Conservation (phyloP, 805 yeast species). For the Nakazawaea holstii region DNA sequence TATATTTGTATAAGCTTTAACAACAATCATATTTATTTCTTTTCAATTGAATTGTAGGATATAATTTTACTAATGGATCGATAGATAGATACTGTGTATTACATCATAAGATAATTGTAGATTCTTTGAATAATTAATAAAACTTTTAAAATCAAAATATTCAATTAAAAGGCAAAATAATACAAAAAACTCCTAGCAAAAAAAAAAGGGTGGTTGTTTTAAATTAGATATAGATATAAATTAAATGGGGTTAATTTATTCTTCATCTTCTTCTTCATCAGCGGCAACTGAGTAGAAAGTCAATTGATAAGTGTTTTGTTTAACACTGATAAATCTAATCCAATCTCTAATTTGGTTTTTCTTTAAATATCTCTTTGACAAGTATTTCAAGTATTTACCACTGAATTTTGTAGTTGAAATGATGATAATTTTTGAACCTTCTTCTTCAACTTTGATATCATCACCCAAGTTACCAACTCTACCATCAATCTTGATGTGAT, state of each 20-base stretch:
- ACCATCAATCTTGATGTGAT: constrained; percentile 99
- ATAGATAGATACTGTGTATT: no score
- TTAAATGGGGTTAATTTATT: constrained; percentile 43
- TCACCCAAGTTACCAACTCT: constrained; percentile 96
- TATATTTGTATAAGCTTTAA: no score
- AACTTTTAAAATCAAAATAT: neutral
- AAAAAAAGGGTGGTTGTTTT: neutral
- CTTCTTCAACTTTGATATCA: constrained; percentile 80
- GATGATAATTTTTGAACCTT: constrained; percentile 86
- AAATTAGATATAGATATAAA: neutral
- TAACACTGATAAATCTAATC: constrained; percentile 97
- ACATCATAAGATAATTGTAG: no score
- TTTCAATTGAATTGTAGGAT: no score
- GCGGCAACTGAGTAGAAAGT: constrained; percentile 98
- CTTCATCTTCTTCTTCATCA: constrained; percentile 91
- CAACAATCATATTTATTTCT: no score
- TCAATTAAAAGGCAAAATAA: constrained; percentile 2
- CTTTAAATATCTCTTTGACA: constrained; percentile 99
- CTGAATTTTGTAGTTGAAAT: constrained; percentile 92
- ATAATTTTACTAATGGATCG: no score
- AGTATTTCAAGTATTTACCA: constrained; percentile 99
- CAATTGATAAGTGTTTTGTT: constrained; percentile 93
- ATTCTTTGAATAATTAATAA: no score
- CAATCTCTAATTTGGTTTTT: constrained; percentile 99
- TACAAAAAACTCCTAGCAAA: neutral